Evolutionary conservation across 768 basidiomycete species (phyloP).

Genomic region (Xanthoconium stramineum): DNA sequence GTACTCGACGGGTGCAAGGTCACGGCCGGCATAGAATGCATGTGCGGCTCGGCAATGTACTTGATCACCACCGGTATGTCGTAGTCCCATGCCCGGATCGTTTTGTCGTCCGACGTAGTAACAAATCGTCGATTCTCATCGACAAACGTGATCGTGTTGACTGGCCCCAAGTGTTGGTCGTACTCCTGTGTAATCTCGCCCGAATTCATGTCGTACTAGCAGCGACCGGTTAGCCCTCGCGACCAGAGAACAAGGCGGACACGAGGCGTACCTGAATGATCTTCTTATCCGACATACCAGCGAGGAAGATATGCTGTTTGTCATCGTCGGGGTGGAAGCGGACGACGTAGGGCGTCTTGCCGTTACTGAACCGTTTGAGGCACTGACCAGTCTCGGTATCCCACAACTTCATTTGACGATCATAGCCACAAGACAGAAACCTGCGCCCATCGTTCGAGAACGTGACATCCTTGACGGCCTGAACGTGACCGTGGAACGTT

Average conservation of each 20-base stretch:
- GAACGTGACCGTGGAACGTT: slow-evolving; percentile 95
- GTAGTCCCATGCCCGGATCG: slow-evolving; percentile 98
- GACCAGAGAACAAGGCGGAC: neutral
- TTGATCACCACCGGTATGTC: slow-evolving; percentile 99
- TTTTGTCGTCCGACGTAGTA: slow-evolving; percentile 98
- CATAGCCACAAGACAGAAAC: slow-evolving; percentile 92
- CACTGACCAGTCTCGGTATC: slow-evolving; percentile 99
- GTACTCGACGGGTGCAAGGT: slow-evolving; percentile 91
- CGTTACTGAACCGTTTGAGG: slow-evolving; percentile 93
- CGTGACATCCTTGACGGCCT: slow-evolving; percentile 93
- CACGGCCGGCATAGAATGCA: slow-evolving; percentile 99
- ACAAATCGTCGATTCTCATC: slow-evolving; percentile 97
- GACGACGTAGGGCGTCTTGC: slow-evolving; percentile 95
- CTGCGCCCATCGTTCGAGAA: slow-evolving; percentile 91
- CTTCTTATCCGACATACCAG: slow-evolving; percentile 99
- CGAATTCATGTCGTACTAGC: slow-evolving; percentile 90
- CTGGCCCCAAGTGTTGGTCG: slow-evolving; percentile 96
- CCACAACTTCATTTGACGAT: slow-evolving; percentile 98
- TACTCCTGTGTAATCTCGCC: slow-evolving; percentile 98
- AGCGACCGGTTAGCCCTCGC: slow-evolving; percentile 1
- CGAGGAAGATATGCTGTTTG: slow-evolving; percentile 93
- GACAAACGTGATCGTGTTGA: slow-evolving; percentile 98
- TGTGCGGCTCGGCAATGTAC: slow-evolving; percentile 97
- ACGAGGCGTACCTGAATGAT: slow-evolving; percentile 79
- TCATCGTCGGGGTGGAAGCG: slow-evolving; percentile 95